phyloP scores from a whole-genome alignment of 345 rosid species.

The Acer negundo region DNA sequence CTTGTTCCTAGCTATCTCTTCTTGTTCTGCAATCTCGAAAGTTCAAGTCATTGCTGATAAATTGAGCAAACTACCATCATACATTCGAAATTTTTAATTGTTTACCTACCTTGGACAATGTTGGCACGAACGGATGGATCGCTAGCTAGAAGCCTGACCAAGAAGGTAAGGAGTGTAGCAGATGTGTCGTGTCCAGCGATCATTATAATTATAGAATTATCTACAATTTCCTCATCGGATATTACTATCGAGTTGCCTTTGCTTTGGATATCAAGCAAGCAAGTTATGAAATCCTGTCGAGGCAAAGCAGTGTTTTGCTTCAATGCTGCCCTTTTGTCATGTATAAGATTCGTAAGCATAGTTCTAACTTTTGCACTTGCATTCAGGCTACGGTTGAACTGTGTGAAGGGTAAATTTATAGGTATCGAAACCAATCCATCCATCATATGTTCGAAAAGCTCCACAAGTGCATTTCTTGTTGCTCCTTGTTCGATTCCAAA shows the following conservation, averaged over 20 bases:
- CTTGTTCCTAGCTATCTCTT: constrained; percentile 12
- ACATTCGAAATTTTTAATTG: background rate
- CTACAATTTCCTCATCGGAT: constrained; percentile 27
- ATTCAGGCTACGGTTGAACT: constrained; percentile 21
- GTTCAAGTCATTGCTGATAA: background rate
- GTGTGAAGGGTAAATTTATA: constrained; percentile 30
- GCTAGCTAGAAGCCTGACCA: constrained; percentile 20
- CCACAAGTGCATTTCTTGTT: constrained; percentile 15
- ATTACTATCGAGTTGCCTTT: background rate
- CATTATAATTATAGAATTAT: constrained; percentile 13
- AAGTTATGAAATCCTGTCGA: constrained; percentile 26
- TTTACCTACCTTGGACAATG: constrained; percentile 20
- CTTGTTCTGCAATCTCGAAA: background rate
- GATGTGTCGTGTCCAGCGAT: constrained; percentile 32
- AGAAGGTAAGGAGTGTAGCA: constrained; percentile 25
- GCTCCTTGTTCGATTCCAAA: constrained; percentile 33
- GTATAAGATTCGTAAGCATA: background rate
- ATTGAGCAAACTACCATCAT: background rate
- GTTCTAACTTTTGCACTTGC: background rate
- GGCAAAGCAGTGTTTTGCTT: constrained; percentile 5
- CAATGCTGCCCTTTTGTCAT: constrained; percentile 12
- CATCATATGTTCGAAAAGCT: constrained; percentile 20
- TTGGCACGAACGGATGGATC: constrained; percentile 15
- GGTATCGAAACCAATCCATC: constrained; percentile 31
- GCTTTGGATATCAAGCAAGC: constrained; percentile 14